Base-by-base conservation (phyloP, 2,329 filamentous ascomycete genomes). In the Diaporthe capsici region DNA sequence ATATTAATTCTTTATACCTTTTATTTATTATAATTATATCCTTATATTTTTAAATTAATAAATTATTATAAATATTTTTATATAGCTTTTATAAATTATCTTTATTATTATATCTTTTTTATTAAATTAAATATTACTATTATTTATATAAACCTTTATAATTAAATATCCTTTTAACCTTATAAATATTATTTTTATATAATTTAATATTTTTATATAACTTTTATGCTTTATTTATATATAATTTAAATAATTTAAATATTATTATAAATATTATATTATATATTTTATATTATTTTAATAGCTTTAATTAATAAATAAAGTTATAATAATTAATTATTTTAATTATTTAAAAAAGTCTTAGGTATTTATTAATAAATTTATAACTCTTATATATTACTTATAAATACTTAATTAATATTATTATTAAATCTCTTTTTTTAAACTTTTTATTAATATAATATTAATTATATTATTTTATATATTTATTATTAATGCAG, bases 71-170 rank as follows among this genome's bases (percentile, higher is more conserved):
- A 37, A 37, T 58, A 58, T 57, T 6, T 34, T 17, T 17, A 17
- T 57, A 57, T 57, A 57, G 7, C 53, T 57, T 20, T 20, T 31
- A 57, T 57, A 58, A 37, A 22, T 58, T 22, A 22, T 58, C 20
- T 37, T 37, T 58, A 58, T 20, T 58, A 37, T 10, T 58, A 58
- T 58, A 58, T 1, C 2, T 4, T 4, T 58, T 57, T 58, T 58
- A 58, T 58, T 58, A 58, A 34, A 58, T 58, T 20, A 58, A 58
- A 22, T 58, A 58, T 58, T 58, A 58, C 10, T 22, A 37, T 34
- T 58, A 34, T 22, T 37, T 37, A 22, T 58, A 37, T 9, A 37
- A 22, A 0, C 12, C 10, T 4, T 58, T 37, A 4, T 58, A 22
- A 2, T 22, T 37, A 37, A 57, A 2, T 57, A 57, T 57, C 17